Evolutionary conservation across 768 basidiomycete genomes (phyloP).

Genomic region (Tephrocybe sp.): DNA sequence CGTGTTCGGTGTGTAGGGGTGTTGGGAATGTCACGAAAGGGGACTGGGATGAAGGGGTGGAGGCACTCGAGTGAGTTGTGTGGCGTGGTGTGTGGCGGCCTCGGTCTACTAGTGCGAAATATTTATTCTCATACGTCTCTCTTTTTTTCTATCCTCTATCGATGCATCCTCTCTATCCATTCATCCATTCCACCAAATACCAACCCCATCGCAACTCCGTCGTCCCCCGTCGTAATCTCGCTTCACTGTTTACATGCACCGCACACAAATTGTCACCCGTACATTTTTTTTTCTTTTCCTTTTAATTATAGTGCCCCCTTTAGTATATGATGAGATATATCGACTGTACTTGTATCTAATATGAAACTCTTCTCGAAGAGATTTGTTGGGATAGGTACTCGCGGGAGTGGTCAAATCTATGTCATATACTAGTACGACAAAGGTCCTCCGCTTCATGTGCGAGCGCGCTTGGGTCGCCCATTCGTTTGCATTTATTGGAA

Average conservation of each 20-base stretch:
- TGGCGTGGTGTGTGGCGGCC: no score
- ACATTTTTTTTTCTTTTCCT: no score
- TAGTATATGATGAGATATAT: neutral
- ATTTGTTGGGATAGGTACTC: no score
- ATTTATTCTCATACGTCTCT: neutral
- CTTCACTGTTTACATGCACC: no score
- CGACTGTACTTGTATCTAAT: neutral
- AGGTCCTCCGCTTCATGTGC: neutral
- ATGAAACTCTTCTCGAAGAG: neutral
- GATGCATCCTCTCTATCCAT: neutral
- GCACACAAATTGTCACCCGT: no score
- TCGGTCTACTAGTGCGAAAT: neutral
- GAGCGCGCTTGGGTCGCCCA: neutral
- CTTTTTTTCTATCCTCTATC: neutral
- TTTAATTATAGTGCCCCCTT: no score
- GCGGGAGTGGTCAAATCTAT: no score
- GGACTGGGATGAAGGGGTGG: slow-evolving; percentile 57
- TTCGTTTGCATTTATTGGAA: no score
- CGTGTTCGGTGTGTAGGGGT: slow-evolving; percentile 69
- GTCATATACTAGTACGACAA: no score
- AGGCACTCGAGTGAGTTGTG: slow-evolving; percentile 16
- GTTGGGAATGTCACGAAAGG: slow-evolving; percentile 55
- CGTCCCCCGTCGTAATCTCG: no score
- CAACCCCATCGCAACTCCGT: neutral
- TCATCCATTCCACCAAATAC: neutral